Conservation (phyloP, 2,329 filamentous ascomycete genomes). For the Harringtonia aguacate region DNA sequence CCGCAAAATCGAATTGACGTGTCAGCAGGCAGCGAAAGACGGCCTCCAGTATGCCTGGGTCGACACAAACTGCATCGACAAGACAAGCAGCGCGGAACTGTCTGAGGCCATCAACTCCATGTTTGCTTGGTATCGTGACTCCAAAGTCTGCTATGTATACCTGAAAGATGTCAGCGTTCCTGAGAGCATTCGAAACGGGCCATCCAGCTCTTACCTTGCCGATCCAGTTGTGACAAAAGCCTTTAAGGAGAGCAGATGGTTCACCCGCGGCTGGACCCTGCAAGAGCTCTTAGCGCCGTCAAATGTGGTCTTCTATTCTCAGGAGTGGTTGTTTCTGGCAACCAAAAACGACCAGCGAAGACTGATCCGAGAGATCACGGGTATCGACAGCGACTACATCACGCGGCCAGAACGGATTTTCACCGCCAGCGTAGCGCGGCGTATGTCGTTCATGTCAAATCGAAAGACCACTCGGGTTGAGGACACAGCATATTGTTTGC, state of each 20-base stretch:
- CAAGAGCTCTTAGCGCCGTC: constrained; percentile 13
- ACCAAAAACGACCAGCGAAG: constrained; percentile 14
- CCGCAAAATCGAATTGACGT: constrained; percentile 15
- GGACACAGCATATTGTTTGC: constrained; percentile 18
- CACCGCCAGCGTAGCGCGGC: constrained; percentile 10
- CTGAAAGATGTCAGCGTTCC: constrained; percentile 15
- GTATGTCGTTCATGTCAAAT: constrained; percentile 17
- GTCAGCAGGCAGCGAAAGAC: constrained; percentile 14
- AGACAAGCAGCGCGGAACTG: constrained; percentile 22
- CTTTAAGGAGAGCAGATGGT: constrained; percentile 6
- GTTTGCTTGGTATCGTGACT: constrained; percentile 21
- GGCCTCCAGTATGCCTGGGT: constrained; percentile 22
- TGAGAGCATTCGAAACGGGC: not conserved
- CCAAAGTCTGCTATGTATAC: constrained; percentile 23
- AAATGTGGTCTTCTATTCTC: constrained; percentile 12
- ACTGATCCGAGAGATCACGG: constrained; percentile 17
- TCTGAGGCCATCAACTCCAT: constrained; percentile 19
- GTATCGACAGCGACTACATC: constrained; percentile 17
- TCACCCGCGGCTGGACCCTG: constrained; percentile 15
- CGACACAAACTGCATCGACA: constrained; percentile 28
- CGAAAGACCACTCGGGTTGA: constrained; percentile 14
- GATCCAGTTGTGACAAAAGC: not conserved
- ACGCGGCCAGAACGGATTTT: not conserved
- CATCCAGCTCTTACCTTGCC: not conserved
- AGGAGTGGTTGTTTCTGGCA: constrained; percentile 13